phyloP scores from a whole-genome alignment of 805 yeast genomes.

The Pichia insulana region DNA sequence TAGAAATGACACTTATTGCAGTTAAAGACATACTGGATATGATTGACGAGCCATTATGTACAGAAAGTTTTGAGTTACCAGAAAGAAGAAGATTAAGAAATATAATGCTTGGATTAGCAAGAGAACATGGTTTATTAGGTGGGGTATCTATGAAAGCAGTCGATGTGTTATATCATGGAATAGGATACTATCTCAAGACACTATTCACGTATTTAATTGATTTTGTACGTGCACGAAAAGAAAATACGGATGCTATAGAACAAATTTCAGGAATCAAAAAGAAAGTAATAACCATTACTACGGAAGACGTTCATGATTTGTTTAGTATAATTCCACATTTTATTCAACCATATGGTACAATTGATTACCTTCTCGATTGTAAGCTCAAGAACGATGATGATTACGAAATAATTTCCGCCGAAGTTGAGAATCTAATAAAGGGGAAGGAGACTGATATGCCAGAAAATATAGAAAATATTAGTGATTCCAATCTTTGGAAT shows the following conservation, averaged over 20 bases:
- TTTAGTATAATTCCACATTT: constrained; percentile 57
- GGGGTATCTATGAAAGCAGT: constrained; percentile 67
- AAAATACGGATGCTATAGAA: constrained; percentile 30
- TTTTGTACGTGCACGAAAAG: constrained; percentile 41
- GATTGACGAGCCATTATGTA: constrained; percentile 68
- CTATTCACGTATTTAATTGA: constrained; percentile 70
- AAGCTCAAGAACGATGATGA: constrained; percentile 52
- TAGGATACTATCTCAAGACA: constrained; percentile 71
- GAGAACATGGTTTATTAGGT: constrained; percentile 86
- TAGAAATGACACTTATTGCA: constrained; percentile 60
- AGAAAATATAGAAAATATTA: background rate
- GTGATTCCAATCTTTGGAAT: background rate
- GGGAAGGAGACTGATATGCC: background rate
- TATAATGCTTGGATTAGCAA: constrained; percentile 69
- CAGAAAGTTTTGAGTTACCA: constrained; percentile 75
- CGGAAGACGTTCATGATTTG: constrained; percentile 61
- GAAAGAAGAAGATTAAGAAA: constrained; percentile 61
- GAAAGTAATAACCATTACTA: constrained; percentile 37
- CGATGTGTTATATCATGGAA: constrained; percentile 71
- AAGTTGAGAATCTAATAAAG: background rate
- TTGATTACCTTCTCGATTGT: constrained; percentile 38
- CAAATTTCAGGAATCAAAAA: constrained; percentile 7
- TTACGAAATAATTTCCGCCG: constrained; percentile 13
- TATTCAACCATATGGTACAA: constrained; percentile 60
- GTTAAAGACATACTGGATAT: constrained; percentile 88